Conservation (phyloP, 2,329 filamentous ascomycete genomes). For the Microsporum audouinii region DNA sequence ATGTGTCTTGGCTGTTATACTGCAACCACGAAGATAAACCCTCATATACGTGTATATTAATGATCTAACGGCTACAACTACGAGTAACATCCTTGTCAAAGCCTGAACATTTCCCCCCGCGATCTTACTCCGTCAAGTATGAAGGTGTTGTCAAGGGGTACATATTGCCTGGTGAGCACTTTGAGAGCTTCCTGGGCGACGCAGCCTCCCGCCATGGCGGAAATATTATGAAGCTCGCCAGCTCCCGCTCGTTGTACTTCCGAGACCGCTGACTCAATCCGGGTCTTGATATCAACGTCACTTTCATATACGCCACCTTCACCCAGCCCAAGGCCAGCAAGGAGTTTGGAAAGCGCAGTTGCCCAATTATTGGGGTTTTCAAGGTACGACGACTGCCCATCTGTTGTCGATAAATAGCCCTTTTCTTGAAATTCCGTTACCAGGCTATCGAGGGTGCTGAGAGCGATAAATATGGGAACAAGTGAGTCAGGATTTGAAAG, state of each 20-base stretch:
- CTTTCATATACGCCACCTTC: conserved; percentile 32
- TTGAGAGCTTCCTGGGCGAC: conserved; percentile 97
- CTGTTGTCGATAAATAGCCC: neutral
- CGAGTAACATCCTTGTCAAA: conserved; percentile 21
- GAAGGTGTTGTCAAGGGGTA: conserved; percentile 53
- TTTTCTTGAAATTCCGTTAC: conserved; percentile 44
- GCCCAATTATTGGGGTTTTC: conserved; percentile 27
- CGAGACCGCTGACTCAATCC: conserved; percentile 44
- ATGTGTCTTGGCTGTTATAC: too few species aligned
- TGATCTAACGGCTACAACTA: neutral
- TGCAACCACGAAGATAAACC: neutral
- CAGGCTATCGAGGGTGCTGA: conserved; percentile 38
- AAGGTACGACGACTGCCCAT: conserved; percentile 19
- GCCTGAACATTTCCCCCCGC: conserved; percentile 42
- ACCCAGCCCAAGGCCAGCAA: conserved; percentile 23
- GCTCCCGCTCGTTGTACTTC: conserved; percentile 67
- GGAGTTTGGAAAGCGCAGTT: conserved; percentile 4
- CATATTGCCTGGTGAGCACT: conserved; percentile 53
- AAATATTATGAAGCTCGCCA: conserved; percentile 85
- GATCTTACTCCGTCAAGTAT: conserved; percentile 52
- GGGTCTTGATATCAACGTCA: conserved; percentile 34
- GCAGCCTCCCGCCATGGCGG: conserved; percentile 77
- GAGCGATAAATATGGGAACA: conserved; percentile 57
- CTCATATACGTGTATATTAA: neutral
- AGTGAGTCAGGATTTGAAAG: conserved; percentile 45